These are phyloP conservation scores for Fusarium decemcellulare DNA, from an alignment of 2,329 filamentous ascomycete species.

Conservation along the genomic window DNA sequence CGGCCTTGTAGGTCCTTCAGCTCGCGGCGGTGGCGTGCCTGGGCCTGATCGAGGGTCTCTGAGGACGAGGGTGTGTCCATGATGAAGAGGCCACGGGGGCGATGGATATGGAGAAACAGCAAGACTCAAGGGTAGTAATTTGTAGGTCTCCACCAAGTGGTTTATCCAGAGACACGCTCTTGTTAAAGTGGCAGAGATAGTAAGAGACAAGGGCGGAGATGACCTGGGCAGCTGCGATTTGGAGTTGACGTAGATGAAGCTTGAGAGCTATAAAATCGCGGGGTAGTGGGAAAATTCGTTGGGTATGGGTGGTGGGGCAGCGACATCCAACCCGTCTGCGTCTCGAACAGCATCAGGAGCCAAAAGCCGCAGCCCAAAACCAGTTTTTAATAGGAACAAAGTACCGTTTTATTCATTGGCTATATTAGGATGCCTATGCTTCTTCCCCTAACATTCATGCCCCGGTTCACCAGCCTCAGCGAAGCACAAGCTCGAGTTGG, in stretches of 20 bases:
- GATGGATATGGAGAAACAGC: not conserved
- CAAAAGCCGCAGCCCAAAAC: too few relatives aligned
- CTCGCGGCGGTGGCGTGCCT: slow-evolving; percentile 88
- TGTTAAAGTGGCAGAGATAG: too few relatives aligned
- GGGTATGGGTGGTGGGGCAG: slow-evolving; percentile 12
- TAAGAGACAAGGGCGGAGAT: not conserved
- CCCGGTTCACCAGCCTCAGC: too few relatives aligned
- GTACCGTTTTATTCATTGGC: too few relatives aligned
- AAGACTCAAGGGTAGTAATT: too few relatives aligned
- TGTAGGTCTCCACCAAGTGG: not conserved
- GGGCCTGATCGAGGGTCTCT: slow-evolving; percentile 80
- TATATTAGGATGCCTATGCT: too few relatives aligned
- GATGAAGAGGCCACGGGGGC: not conserved
- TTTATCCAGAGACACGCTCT: not conserved
- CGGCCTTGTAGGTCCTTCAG: slow-evolving; percentile 87
- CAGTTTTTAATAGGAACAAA: too few relatives aligned
- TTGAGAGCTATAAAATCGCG: slow-evolving; percentile 19
- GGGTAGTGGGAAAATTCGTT: slow-evolving; percentile 33
- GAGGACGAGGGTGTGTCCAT: slow-evolving; percentile 45
- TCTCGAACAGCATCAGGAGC: too few relatives aligned
- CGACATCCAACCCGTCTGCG: not conserved
- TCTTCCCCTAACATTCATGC: too few relatives aligned
- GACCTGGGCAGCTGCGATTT: not conserved
- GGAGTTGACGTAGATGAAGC: slow-evolving; percentile 7
- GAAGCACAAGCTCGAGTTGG: not conserved